Percentiles rank a stretch among this genome's conserved stretches.
phyloP scores from a whole-genome alignment of 192 early-diverging fungal genomes.

The Dissophora ornata region DNA sequence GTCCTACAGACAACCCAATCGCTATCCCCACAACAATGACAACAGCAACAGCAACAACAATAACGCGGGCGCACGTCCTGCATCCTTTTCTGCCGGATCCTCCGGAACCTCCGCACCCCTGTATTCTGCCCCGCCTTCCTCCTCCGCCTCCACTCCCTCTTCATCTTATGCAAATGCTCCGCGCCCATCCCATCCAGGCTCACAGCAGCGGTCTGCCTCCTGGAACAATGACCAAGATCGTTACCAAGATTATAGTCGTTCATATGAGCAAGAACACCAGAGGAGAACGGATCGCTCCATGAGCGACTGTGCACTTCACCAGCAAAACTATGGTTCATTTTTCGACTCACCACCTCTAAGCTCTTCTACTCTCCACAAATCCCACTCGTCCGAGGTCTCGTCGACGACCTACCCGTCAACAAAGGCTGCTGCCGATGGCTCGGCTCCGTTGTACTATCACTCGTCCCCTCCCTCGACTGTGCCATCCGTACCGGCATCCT shows the following conservation, averaged over 20 bases:
- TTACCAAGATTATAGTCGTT: constrained; percentile 30
- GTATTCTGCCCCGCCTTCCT: background rate
- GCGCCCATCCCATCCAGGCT: constrained; percentile 11
- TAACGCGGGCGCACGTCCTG: constrained; percentile 18
- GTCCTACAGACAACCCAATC: no score
- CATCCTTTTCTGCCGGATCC: constrained; percentile 22
- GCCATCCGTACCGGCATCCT: no score
- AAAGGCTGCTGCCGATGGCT: constrained; percentile 7
- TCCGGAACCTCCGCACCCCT: constrained; percentile 10
- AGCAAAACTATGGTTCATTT: constrained; percentile 49
- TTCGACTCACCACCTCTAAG: constrained; percentile 19
- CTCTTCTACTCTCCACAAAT: constrained; percentile 7
- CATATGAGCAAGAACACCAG: constrained; percentile 24
- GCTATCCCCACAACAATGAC: no score
- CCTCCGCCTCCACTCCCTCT: background rate
- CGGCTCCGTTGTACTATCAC: constrained; percentile 19
- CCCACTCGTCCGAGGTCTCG: background rate
- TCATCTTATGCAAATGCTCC: constrained; percentile 11
- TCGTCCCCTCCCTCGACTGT: background rate
- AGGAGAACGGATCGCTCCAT: constrained; percentile 36
- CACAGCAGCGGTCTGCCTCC: constrained; percentile 40
- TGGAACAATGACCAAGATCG: constrained; percentile 36
- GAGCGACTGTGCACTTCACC: constrained; percentile 52
- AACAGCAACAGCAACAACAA: no score
- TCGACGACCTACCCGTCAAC: constrained; percentile 9